Percentiles rank a stretch among this genome's conserved stretches.
Evolutionary conservation across 306 rosid genomes (phyloP).

Genomic region (Fagus crenata): DNA sequence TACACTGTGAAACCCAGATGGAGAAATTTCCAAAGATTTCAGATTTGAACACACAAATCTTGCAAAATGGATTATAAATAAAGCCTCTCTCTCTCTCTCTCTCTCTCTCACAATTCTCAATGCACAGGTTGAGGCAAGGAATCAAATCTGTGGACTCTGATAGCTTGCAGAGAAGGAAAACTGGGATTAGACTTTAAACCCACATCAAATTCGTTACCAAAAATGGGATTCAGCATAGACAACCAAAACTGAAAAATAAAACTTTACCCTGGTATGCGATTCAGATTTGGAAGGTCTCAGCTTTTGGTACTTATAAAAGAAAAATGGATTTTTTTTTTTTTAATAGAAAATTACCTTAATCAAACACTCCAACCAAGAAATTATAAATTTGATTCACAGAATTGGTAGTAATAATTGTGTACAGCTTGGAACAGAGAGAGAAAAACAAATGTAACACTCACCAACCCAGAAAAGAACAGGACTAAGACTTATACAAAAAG

Average conservation of each 20-base stretch:
- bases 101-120: background rate
- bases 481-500: constrained; percentile 11
- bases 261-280: constrained; percentile 24
- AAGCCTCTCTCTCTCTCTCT: background rate
- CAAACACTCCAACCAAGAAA: constrained; percentile 21
- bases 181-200: background rate
- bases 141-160: constrained; percentile 25
- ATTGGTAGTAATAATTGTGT: constrained; percentile 11
- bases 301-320: constrained; percentile 21
- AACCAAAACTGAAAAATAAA: constrained; percentile 18
- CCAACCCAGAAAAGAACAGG: constrained; percentile 42
- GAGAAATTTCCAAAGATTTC: constrained; percentile 12
- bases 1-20: constrained; percentile 40
- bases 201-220: constrained; percentile 29
- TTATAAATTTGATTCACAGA: constrained; percentile 19
- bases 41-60: background rate
- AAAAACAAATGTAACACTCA: constrained; percentile 32
- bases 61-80: constrained; percentile 6
- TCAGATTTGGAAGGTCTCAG: constrained; percentile 35
- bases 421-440: constrained; percentile 36
- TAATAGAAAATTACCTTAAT: constrained; percentile 23
- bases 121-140: constrained; percentile 32
- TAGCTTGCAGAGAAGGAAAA: constrained; percentile 27
- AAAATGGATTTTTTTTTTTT: constrained; percentile 7
- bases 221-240: constrained; percentile 35